phyloP scores from a whole-genome alignment of 2,329 filamentous ascomycete genomes.

The Penicillium sp. region DNA sequence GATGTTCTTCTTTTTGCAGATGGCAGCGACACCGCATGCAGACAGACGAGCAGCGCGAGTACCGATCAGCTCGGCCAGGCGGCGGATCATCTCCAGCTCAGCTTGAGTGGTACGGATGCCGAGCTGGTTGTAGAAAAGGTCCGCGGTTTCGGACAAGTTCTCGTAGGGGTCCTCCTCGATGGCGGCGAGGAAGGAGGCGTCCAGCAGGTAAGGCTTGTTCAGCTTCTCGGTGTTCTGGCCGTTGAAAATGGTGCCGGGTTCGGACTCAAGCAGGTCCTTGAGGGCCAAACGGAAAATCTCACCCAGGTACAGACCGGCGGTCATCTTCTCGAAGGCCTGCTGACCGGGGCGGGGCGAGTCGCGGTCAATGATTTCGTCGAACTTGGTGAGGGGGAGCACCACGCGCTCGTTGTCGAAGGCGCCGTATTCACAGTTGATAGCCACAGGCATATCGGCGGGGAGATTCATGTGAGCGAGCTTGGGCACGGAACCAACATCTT shows the following conservation, averaged over 20 bases:
- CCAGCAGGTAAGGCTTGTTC: slow-evolving; percentile 80
- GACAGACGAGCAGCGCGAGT: slow-evolving; percentile 90
- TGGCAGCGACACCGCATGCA: slow-evolving; percentile 89
- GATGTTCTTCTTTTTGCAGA: slow-evolving; percentile 93
- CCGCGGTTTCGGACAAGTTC: slow-evolving; percentile 83
- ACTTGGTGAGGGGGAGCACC: slow-evolving; percentile 77
- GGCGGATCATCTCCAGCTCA: slow-evolving; percentile 84
- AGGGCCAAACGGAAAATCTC: slow-evolving; percentile 89
- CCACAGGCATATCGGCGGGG: slow-evolving; percentile 75
- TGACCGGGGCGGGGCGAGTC: slow-evolving; percentile 89
- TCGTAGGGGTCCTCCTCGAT: slow-evolving; percentile 96
- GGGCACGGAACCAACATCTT: slow-evolving; percentile 81
- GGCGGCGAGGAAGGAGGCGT: slow-evolving; percentile 85
- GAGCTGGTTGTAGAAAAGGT: slow-evolving; percentile 74
- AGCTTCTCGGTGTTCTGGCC: slow-evolving; percentile 75
- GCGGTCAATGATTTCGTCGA: slow-evolving; percentile 82
- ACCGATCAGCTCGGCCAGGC: slow-evolving; percentile 87
- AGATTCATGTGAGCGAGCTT: slow-evolving; percentile 92
- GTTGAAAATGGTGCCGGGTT: slow-evolving; percentile 70
- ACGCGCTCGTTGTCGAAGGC: slow-evolving; percentile 93
- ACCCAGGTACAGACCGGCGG: slow-evolving; percentile 86
- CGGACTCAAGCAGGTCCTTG: slow-evolving; percentile 76
- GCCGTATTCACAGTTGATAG: slow-evolving; percentile 97
- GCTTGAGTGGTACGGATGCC: slow-evolving; percentile 64
- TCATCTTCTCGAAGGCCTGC: slow-evolving; percentile 97